Percentiles rank a stretch among this genome's conserved stretches.
Conservation (phyloP, 305 asterid species). For the Ajuga reptans region DNA sequence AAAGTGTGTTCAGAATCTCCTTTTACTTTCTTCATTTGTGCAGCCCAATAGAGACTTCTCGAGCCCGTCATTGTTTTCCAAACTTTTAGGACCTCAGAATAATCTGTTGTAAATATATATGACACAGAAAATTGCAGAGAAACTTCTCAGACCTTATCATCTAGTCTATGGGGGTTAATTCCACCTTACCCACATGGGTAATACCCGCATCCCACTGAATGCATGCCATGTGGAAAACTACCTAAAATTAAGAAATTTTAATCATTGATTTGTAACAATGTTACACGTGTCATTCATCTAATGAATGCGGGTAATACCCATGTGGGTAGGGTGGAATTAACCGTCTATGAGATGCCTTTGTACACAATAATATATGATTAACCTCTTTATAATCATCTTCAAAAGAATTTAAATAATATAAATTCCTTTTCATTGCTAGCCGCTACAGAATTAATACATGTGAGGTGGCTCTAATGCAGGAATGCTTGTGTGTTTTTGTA, state of each 20-base stretch:
- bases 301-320: too few relatives aligned
- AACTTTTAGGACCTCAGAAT: not conserved
- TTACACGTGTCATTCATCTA: too few relatives aligned
- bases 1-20: not conserved
- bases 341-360: slow-evolving; percentile 1
- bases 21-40: not conserved
- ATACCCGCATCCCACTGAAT: too few relatives aligned
- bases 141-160: not conserved
- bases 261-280: too few relatives aligned
- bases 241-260: too few relatives aligned
- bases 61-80: not conserved
- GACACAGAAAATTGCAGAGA: not conserved
- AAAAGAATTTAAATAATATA: slow-evolving; percentile 14
- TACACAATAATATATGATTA: slow-evolving; percentile 2
- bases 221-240: too few relatives aligned
- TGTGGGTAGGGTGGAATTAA: too few relatives aligned
- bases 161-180: not conserved
- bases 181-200: too few relatives aligned
- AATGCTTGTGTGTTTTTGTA: slow-evolving; percentile 62
- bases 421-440: slow-evolving; percentile 13
- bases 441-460: slow-evolving; percentile 7
- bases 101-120: not conserved
- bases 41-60: not conserved
- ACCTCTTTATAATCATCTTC: slow-evolving; percentile 1
- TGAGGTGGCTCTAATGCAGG: slow-evolving; percentile 48